Conservation (phyloP, 1,139 yeast genomes). For the Hansenula sp. region DNA sequence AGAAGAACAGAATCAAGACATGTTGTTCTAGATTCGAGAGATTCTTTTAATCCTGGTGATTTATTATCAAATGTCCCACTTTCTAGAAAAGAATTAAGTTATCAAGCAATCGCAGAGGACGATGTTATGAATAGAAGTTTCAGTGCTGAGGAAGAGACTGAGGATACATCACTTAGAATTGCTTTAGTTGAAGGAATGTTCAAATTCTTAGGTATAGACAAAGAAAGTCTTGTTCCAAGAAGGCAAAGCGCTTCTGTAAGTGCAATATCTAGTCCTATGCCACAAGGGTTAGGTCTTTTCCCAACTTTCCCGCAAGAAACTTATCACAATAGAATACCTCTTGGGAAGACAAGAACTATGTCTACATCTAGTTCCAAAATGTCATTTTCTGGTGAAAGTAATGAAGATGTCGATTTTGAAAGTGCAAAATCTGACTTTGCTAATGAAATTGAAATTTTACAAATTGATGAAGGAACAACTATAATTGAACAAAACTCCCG, state of each 20-base stretch:
- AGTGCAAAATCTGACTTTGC: constrained; percentile 63
- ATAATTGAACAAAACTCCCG: constrained; percentile 62
- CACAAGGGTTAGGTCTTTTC: constrained; percentile 16
- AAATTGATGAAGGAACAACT: constrained; percentile 47
- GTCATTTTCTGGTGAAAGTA: constrained; percentile 1
- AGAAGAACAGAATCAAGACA: constrained; percentile 46
- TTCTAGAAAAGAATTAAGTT: constrained; percentile 40
- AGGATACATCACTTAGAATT: constrained; percentile 62
- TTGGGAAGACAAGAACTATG: constrained; percentile 8
- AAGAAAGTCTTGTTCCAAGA: constrained; percentile 28
- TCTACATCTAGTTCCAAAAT: constrained; percentile 13
- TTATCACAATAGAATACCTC: background rate
- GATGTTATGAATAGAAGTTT: constrained; percentile 38
- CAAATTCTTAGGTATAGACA: constrained; percentile 63
- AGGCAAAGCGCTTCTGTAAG: constrained; percentile 14
- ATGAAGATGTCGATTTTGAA: constrained; percentile 35
- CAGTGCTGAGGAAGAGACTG: constrained; percentile 70
- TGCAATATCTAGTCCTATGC: constrained; percentile 19
- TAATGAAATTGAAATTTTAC: constrained; percentile 52
- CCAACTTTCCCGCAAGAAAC: constrained; percentile 8
- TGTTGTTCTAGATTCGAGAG: constrained; percentile 58
- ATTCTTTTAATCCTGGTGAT: constrained; percentile 76
- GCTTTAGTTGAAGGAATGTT: constrained; percentile 78
- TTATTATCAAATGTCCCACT: constrained; percentile 78
- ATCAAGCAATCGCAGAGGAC: constrained; percentile 7